A percentile compares a stretch with the other conserved stretches of the same genome.
These are phyloP conservation scores for Phialocephala subalpina DNA, from an alignment of 2,329 filamentous ascomycete genomes.

Conservation along the genomic window DNA sequence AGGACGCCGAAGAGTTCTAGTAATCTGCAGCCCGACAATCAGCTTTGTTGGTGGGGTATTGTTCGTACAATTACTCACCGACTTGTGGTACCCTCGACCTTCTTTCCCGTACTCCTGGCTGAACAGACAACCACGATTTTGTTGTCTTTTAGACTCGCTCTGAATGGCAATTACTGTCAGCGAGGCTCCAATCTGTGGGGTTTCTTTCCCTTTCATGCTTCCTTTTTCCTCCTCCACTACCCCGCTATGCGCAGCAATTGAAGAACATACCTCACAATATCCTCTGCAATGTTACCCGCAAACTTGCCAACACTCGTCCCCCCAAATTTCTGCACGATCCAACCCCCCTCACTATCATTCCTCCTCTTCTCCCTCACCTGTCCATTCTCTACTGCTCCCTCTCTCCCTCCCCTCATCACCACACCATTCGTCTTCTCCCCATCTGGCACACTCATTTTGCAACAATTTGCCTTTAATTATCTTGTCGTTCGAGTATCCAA, in stretches of 20 bases:
- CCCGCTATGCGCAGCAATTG: slow-evolving; percentile 9
- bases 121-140: slow-evolving; percentile 95
- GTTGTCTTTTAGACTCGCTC: slow-evolving; percentile 69
- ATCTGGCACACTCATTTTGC: neutral
- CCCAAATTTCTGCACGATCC: slow-evolving; percentile 95
- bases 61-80: slow-evolving; percentile 65
- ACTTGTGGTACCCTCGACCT: slow-evolving; percentile 94
- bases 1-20: slow-evolving; percentile 68
- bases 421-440: neutral
- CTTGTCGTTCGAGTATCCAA: neutral
- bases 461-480: neutral
- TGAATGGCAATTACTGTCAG: slow-evolving; percentile 43
- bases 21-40: slow-evolving; percentile 44
- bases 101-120: slow-evolving; percentile 91
- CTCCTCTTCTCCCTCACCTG: slow-evolving; percentile 24
- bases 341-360: slow-evolving; percentile 53
- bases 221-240: slow-evolving; percentile 19
- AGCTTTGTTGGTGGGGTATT: slow-evolving; percentile 25
- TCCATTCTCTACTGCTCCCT: slow-evolving; percentile 13
- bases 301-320: slow-evolving; percentile 97
- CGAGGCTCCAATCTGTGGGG: neutral
- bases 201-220: slow-evolving; percentile 14
- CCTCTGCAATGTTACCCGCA: slow-evolving; percentile 75
- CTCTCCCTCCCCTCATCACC: slow-evolving; percentile 16
- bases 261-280: slow-evolving; percentile 68